These are phyloP conservation scores for Beauveria caledonica DNA, from an alignment of 2,329 filamentous ascomycete genomes.

Conservation along the genomic window DNA sequence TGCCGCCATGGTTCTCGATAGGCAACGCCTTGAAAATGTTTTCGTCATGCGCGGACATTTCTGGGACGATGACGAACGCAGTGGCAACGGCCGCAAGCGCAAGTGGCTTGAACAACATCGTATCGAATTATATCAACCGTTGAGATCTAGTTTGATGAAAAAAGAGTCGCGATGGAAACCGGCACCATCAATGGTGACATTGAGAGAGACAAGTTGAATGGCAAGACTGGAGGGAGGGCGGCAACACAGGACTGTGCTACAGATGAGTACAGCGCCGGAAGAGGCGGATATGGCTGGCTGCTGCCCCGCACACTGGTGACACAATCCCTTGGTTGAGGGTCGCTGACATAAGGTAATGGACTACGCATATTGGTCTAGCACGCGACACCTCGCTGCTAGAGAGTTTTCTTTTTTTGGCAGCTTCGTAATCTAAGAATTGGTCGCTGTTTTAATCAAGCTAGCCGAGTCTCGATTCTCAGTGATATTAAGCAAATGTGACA, in stretches of 20 bases:
- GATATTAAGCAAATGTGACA: background rate
- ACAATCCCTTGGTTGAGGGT: background rate
- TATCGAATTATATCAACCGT: background rate
- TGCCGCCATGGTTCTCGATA: slow-evolving; percentile 20
- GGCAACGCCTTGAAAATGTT: slow-evolving; percentile 34
- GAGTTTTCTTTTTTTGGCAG: too few species aligned
- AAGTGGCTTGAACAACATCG: slow-evolving; percentile 27
- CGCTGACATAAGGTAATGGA: slow-evolving; percentile 10
- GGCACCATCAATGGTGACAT: background rate
- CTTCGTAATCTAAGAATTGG: too few species aligned
- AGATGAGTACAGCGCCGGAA: slow-evolving; percentile 5
- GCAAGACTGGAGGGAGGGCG: background rate
- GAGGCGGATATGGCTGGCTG: slow-evolving; percentile 6
- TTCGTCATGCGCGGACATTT: slow-evolving; percentile 34
- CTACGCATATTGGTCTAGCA: background rate
- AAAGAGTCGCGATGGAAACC: background rate
- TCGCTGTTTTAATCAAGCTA: too few species aligned
- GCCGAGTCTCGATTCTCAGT: background rate
- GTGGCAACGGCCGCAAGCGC: slow-evolving; percentile 26
- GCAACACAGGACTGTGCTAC: background rate
- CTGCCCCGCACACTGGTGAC: slow-evolving; percentile 5
- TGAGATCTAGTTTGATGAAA: background rate
- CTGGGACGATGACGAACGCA: slow-evolving; percentile 48
- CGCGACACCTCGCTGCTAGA: background rate
- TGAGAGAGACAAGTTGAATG: background rate